Evolutionary conservation across 2,329 filamentous ascomycete genomes (phyloP).

Genomic region (Colletotrichum lini): DNA sequence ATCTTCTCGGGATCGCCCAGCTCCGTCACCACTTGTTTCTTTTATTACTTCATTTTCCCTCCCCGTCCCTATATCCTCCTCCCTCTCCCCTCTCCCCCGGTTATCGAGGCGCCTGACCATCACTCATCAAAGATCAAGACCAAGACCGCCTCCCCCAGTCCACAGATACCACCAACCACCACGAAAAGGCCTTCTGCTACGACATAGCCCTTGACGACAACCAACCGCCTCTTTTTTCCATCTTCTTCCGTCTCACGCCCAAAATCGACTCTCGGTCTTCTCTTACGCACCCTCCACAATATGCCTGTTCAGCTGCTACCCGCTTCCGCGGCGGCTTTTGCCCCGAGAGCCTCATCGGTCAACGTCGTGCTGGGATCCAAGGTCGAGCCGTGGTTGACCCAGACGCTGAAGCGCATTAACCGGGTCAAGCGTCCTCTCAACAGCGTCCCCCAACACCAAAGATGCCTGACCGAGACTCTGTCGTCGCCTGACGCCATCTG

Average conservation of each 20-base stretch:
- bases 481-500: slow-evolving; percentile 93
- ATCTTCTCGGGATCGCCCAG: slow-evolving; percentile 66
- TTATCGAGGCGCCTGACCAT: slow-evolving; percentile 14
- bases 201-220: slow-evolving; percentile 36
- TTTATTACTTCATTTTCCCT: slow-evolving; percentile 57
- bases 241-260: slow-evolving; percentile 28
- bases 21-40: slow-evolving; percentile 61
- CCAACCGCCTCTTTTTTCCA: slow-evolving; percentile 3
- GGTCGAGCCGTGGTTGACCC: slow-evolving; percentile 96
- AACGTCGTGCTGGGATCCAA: slow-evolving; percentile 95
- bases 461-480: slow-evolving; percentile 94
- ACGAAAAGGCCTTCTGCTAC: slow-evolving; percentile 3
- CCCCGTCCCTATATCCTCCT: slow-evolving; percentile 44
- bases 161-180: slow-evolving; percentile 2
- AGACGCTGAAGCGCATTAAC: slow-evolving; percentile 97
- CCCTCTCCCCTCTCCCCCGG: slow-evolving; percentile 43
- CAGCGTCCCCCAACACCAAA: slow-evolving; percentile 94
- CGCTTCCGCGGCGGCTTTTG: slow-evolving; percentile 96
- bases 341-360: slow-evolving; percentile 88
- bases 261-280: slow-evolving; percentile 20
- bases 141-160: background rate
- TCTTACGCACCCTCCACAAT: slow-evolving; percentile 50
- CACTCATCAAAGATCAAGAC: slow-evolving; percentile 11
- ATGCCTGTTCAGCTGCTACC: slow-evolving; percentile 97
- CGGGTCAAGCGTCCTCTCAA: slow-evolving; percentile 96